These are phyloP conservation scores for Podospora didyma DNA, from an alignment of 495 filamentous ascomycete species.

Conservation along the genomic window DNA sequence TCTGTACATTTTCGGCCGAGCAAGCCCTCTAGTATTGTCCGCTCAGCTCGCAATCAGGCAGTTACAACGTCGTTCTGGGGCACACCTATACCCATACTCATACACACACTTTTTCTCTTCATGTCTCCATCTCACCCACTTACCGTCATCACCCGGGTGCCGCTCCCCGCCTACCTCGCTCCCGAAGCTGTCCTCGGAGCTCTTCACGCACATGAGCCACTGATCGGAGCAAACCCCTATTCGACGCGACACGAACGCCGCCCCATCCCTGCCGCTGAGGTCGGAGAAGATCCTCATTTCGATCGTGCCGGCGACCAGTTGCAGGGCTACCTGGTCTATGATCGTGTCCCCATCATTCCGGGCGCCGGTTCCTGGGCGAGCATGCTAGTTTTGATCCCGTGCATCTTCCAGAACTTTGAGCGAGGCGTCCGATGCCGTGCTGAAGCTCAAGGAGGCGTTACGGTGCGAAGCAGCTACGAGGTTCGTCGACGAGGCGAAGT, in stretches of 20 bases:
- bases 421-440: slow-evolving; percentile 30
- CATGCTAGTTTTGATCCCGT: slow-evolving; percentile 28
- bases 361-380: slow-evolving; percentile 25
- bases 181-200: slow-evolving; percentile 23
- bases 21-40: too few species aligned
- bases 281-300: slow-evolving; percentile 36
- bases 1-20: neutral
- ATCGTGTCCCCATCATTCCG: slow-evolving; percentile 36
- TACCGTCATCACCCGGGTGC: slow-evolving; percentile 28
- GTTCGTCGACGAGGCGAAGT: slow-evolving; percentile 25
- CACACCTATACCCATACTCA: too few species aligned
- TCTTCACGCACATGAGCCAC: slow-evolving; percentile 31
- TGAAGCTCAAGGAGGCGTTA: slow-evolving; percentile 26
- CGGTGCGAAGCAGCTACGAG: slow-evolving; percentile 32
- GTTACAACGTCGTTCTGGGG: too few species aligned
- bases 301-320: slow-evolving; percentile 23
- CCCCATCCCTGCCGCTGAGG: slow-evolving; percentile 17
- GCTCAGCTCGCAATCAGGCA: too few species aligned
- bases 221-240: slow-evolving; percentile 35
- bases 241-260: slow-evolving; percentile 24
- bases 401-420: slow-evolving; percentile 30
- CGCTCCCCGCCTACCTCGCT: slow-evolving; percentile 27
- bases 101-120: too few species aligned
- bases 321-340: slow-evolving; percentile 28
- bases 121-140: slow-evolving; percentile 17